Conservation (phyloP, 2,329 filamentous ascomycete genomes). For the Trichoderma aggressivum region DNA sequence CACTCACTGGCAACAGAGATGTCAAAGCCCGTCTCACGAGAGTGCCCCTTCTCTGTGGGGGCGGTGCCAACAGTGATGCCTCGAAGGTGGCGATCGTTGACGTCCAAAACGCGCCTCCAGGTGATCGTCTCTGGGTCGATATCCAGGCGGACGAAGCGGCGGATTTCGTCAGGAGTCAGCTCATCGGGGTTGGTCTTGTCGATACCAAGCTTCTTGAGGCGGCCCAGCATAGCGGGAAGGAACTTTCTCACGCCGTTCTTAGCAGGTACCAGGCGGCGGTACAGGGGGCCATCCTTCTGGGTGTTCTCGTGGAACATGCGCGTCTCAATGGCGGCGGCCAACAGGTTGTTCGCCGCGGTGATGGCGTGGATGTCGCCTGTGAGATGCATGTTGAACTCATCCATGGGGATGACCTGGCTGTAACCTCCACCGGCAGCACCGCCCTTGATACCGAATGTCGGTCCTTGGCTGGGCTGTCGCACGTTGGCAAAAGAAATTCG, state of each 20-base stretch:
- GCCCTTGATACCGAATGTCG: constrained; percentile 98
- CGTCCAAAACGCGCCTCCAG: constrained; percentile 92
- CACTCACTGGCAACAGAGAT: constrained; percentile 97
- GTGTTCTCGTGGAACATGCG: constrained; percentile 98
- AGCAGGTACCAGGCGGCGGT: constrained; percentile 77
- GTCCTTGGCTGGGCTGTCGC: constrained; percentile 92
- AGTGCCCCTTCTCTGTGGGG: constrained; percentile 84
- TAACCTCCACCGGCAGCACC: constrained; percentile 96
- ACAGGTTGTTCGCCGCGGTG: constrained; percentile 92
- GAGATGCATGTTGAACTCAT: constrained; percentile 97
- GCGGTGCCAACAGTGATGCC: constrained; percentile 86
- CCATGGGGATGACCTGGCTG: constrained; percentile 99
- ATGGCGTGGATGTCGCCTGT: constrained; percentile 98
- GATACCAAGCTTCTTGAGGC: constrained; percentile 93
- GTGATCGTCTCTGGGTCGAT: constrained; percentile 97
- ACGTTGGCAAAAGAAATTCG: constrained; percentile 94
- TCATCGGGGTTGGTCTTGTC: constrained; percentile 91
- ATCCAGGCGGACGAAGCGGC: constrained; percentile 84
- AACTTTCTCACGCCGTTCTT: constrained; percentile 91
- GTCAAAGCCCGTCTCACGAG: constrained; percentile 88
- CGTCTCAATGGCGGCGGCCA: constrained; percentile 94
- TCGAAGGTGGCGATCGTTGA: constrained; percentile 92
- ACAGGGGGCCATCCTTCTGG: constrained; percentile 85
- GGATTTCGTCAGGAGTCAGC: constrained; percentile 84
- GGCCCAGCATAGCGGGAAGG: constrained; percentile 84